phyloP scores from a whole-genome alignment of 805 yeast genomes.

The Ogataea pignaliae region DNA sequence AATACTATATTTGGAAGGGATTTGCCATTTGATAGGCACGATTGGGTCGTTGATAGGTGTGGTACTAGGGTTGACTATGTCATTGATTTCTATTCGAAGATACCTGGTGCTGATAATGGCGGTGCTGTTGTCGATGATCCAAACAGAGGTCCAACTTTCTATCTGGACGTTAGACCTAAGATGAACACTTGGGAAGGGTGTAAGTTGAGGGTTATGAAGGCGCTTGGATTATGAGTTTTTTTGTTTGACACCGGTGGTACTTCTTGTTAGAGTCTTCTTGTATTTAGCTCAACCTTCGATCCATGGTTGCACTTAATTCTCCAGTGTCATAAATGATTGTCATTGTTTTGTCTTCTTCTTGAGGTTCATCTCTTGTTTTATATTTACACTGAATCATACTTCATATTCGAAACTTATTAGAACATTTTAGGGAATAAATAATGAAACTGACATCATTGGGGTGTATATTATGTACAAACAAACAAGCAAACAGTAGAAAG shows the following conservation, averaged over 20 bases:
- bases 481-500: not conserved
- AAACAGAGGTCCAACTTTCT: constrained; percentile 41
- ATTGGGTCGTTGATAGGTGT: constrained; percentile 85
- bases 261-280: too few relatives aligned
- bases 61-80: constrained; percentile 84
- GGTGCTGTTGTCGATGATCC: constrained; percentile 29
- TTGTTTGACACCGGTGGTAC: too few relatives aligned
- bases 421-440: too few relatives aligned
- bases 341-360: too few relatives aligned
- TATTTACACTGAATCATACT: too few relatives aligned
- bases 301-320: too few relatives aligned
- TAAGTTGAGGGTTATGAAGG: constrained; percentile 58
- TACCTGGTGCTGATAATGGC: constrained; percentile 39
- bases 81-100: constrained; percentile 71
- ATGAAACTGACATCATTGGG: not conserved
- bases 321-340: too few relatives aligned
- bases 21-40: constrained; percentile 93
- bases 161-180: constrained; percentile 89
- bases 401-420: too few relatives aligned
- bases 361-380: too few relatives aligned
- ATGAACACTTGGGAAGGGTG: constrained; percentile 77
- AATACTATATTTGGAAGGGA: constrained; percentile 57
- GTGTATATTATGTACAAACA: constrained; percentile 3
- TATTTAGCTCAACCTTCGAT: too few relatives aligned
- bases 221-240: constrained; percentile 45